phyloP scores from a whole-genome alignment of 2,329 filamentous ascomycete species.

The Arthroderma sp. region DNA sequence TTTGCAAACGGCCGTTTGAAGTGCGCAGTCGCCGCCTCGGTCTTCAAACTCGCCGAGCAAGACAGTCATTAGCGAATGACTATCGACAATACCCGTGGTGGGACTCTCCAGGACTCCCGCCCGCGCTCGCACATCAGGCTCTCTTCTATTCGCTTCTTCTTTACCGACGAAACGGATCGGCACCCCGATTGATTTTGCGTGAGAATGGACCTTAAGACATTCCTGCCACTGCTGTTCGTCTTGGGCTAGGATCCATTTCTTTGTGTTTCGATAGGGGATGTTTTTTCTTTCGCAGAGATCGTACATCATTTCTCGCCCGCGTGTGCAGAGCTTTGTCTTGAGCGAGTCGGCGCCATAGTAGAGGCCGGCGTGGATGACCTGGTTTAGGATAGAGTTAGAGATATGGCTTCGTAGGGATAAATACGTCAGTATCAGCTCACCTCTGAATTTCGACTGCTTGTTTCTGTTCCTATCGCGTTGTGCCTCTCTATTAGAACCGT shows the following conservation, averaged over 20 bases:
- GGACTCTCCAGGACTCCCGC: constrained; percentile 69
- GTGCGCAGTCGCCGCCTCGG: constrained; percentile 57
- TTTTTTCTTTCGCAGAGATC: constrained; percentile 53
- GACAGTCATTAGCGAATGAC: constrained; percentile 69
- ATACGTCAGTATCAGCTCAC: constrained; percentile 21
- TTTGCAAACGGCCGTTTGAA: constrained; percentile 51
- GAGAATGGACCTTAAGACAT: constrained; percentile 38
- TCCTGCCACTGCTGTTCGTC: constrained; percentile 54
- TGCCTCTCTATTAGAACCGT: constrained; percentile 76
- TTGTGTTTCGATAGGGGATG: constrained; percentile 61
- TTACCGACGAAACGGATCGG: constrained; percentile 57
- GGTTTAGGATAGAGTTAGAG: not conserved
- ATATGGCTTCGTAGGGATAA: not conserved
- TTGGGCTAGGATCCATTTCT: constrained; percentile 95
- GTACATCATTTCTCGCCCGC: constrained; percentile 66
- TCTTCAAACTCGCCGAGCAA: constrained; percentile 67
- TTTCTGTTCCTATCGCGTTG: constrained; percentile 63
- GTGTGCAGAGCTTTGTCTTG: constrained; percentile 73
- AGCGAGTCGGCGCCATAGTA: constrained; percentile 69
- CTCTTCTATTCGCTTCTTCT: constrained; percentile 48
- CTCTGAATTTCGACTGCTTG: constrained; percentile 81
- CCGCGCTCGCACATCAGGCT: constrained; percentile 62
- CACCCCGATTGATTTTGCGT: constrained; percentile 44
- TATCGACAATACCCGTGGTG: constrained; percentile 82
- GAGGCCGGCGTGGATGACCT: constrained; percentile 87